Percentiles rank a stretch among this genome's conserved stretches.
phyloP scores from a whole-genome alignment of 345 rosid species.

The Gossypium anomalum region DNA sequence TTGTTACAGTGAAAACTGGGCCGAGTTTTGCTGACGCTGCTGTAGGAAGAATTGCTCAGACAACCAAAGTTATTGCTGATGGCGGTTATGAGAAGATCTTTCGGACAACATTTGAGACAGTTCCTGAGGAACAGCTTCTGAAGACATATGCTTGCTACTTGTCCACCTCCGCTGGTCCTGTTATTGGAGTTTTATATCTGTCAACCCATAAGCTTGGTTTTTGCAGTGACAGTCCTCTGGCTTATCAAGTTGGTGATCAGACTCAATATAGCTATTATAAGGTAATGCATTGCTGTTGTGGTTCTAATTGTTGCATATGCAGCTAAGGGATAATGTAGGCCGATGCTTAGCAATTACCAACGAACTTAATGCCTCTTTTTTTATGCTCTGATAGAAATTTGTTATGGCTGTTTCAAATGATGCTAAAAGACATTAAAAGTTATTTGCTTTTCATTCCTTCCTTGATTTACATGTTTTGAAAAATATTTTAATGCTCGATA shows the following conservation, averaged over 20 bases:
- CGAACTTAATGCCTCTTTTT: neutral
- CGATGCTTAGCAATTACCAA: neutral
- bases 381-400: neutral
- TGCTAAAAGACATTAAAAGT: neutral
- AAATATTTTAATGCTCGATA: neutral
- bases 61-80: slow-evolving; percentile 84
- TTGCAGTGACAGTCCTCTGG: slow-evolving; percentile 76
- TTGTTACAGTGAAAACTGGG: slow-evolving; percentile 70
- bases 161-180: slow-evolving; percentile 96
- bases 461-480: neutral
- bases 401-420: no score
- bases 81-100: slow-evolving; percentile 95
- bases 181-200: slow-evolving; percentile 79
- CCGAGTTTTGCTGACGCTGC: slow-evolving; percentile 94
- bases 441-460: neutral
- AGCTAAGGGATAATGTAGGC: neutral
- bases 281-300: slow-evolving; percentile 30
- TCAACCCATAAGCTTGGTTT: slow-evolving; percentile 77
- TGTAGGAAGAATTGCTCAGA: slow-evolving; percentile 80
- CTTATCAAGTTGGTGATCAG: slow-evolving; percentile 67
- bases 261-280: slow-evolving; percentile 80
- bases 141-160: slow-evolving; percentile 79
- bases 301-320: neutral
- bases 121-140: slow-evolving; percentile 71
- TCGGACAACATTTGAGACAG: slow-evolving; percentile 62